These are phyloP conservation scores for Chamaecyparis obtusa DNA, from an alignment of 75 land plant species.

Conservation along the genomic window DNA sequence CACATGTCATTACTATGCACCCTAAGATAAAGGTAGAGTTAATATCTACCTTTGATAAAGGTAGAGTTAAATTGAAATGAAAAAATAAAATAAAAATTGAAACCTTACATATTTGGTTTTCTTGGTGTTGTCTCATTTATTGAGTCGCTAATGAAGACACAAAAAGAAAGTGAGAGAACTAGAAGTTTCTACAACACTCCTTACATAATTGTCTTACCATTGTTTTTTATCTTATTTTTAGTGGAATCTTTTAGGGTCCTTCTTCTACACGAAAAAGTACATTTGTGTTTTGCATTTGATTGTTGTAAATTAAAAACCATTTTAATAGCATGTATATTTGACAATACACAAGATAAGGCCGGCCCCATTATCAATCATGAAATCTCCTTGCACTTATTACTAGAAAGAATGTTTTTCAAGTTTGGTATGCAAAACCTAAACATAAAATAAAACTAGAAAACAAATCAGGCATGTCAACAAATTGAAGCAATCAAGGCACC, in stretches of 20 bases:
- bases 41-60: too few species aligned
- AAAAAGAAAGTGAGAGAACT: neutral
- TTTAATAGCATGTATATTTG: neutral
- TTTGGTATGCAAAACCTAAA: neutral
- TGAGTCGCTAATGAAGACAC: too few species aligned
- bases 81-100: neutral
- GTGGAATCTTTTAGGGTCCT: neutral
- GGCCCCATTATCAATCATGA: conserved; percentile 6
- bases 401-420: conserved; percentile 8
- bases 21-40: too few species aligned
- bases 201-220: neutral
- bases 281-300: neutral
- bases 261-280: neutral
- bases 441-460: neutral
- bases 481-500: neutral
- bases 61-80: too few species aligned
- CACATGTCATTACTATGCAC: too few species aligned
- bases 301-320: neutral
- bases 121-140: neutral
- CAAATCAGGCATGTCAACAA: neutral
- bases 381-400: conserved; percentile 3
- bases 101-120: neutral
- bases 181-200: neutral
- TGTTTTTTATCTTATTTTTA: neutral
- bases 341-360: neutral